Base-by-base conservation (phyloP, 805 yeast species). In the Kregervanrija fluxuum region DNA sequence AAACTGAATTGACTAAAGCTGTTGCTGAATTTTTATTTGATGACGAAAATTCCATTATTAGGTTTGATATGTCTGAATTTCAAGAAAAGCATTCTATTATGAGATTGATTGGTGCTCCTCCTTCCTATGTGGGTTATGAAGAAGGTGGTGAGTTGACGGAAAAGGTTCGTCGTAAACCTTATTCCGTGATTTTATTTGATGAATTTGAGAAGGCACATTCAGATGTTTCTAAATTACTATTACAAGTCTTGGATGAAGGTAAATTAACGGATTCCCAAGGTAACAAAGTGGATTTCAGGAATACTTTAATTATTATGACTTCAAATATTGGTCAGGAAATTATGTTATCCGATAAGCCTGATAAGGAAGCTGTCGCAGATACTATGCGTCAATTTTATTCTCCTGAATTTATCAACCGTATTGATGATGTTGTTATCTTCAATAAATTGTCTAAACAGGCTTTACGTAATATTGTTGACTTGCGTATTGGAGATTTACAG, bases 31-130 rank as follows among this genome's bases (percentile, higher is more conserved):
- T 93, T 56, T 66, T 91, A 55, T 93, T 93, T 66, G 93, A 89
- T 58, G 91, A 91, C 62, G 88, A 86, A 57, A 73, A 79, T 37
- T 79, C 96, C 9, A 89, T 91, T 33, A 79, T 90, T 17, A 73
- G 99, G 54, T 91, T 91, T 61, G 99, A 91, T 64, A 93, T 93
- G 99, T 86, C 96, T 15, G 99, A 91, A 63, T 91, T 93, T 64
- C 98, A 91, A 67, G 99, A 91, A 61, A 85, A 85, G 61, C 96
- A 89, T 65, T 75, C 95, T 0, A 81, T 93, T 6, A 83, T 96
- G 38, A 77, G 97, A 50, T 74, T 91, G 50, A 89, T 91, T 54
- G 99, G 99, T 42, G 93, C 98, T 1, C 99, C 99, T 5, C 99
- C 99, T 30, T 97, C 98, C 8, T 91, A 91, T 62, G 96, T 91